Evolutionary conservation across 2,329 filamentous ascomycete genomes (phyloP), one percentile per base, ranked within the genome.

Genomic region (Claviceps africana): DNA sequence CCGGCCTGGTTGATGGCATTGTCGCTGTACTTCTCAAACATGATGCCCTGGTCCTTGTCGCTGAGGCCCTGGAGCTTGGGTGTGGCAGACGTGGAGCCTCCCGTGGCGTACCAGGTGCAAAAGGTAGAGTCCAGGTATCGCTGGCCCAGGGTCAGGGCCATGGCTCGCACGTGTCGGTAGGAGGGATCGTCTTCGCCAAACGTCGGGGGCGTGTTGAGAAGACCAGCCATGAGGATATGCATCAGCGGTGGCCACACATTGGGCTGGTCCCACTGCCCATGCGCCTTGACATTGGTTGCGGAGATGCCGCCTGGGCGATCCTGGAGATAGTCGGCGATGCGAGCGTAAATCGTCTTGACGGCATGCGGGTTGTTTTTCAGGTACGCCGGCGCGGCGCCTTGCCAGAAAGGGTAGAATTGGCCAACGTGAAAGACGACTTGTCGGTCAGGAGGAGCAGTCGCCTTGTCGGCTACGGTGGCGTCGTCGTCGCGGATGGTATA

Each of bases 1-100:
- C 82, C 82, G 1, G 77, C 79, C 0, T 73, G 75, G 56, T 83
- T 81, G 46, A 74, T 79, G 8, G 75, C 66, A 53, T 76, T 76
- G 57, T 83, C 78, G 13, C 70, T 71, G 61, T 85, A 85, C 70
- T 85, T 85, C 64, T 86, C 82, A 61, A 85, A 86, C 71, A 86
- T 85, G 62, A 77, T 78, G 22, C 82, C 82, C 8, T 65, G 65
- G 21, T 71, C 66, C 7, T 68, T 58, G 1, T 68, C 59, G 0
- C 65, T 60, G 1, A 77, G 62, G 1, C 76, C 76, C 17, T 64
- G 62, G 51, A 82, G 68, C 62, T 71, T 75, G 31, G 75, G 75
- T 43, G 69, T 73, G 56, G 70, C 65, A 11, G 69, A 68, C 0
- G 81, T 84, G 2, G 75, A 72, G 3, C 82, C 82, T 22, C 82